These are phyloP conservation scores for Geotrichum klebahnii DNA, from an alignment of 1,139 yeast genomes.

Conservation along the genomic window DNA sequence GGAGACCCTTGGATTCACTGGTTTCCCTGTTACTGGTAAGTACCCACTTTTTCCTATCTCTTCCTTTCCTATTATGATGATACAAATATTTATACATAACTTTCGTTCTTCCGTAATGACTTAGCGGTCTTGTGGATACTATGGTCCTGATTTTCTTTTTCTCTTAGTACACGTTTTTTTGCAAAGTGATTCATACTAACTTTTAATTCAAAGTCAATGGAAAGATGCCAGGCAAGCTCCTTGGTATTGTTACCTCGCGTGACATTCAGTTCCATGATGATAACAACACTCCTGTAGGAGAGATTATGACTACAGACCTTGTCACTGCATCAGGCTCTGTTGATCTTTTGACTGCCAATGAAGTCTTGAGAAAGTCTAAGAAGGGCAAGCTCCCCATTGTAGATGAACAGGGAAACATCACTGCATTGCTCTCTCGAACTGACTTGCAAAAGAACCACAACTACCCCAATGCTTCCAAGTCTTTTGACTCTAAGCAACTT, in stretches of 20 bases:
- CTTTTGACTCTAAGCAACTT: conserved; percentile 87
- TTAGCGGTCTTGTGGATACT: conserved; percentile 94
- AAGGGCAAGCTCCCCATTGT: conserved; percentile 97
- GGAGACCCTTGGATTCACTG: conserved; percentile 79
- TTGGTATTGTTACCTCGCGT: conserved; percentile 95
- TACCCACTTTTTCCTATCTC: no score
- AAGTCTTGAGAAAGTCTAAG: conserved; percentile 83
- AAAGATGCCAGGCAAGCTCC: conserved; percentile 77
- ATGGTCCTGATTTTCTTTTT: conserved; percentile 42
- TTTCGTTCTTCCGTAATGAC: conserved; percentile 95
- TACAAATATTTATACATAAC: no score
- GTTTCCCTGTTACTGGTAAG: conserved; percentile 99
- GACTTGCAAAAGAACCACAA: conserved; percentile 94
- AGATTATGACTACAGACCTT: conserved; percentile 85
- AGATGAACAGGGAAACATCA: conserved; percentile 69
- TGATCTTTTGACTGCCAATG: conserved; percentile 80
- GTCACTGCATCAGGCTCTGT: conserved; percentile 69
- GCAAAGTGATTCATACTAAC: no score
- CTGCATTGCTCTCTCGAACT: conserved; percentile 87
- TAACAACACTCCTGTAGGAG: conserved; percentile 55
- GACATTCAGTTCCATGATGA: conserved; percentile 93
- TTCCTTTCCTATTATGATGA: no score
- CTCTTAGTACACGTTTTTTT: no score
- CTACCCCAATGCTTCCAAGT: conserved; percentile 93
- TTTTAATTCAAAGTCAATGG: conserved; percentile 68